These are phyloP conservation scores for Oryza meyeriana DNA, from an alignment of 176 grass and related monocot genomes.

Conservation along the genomic window DNA sequence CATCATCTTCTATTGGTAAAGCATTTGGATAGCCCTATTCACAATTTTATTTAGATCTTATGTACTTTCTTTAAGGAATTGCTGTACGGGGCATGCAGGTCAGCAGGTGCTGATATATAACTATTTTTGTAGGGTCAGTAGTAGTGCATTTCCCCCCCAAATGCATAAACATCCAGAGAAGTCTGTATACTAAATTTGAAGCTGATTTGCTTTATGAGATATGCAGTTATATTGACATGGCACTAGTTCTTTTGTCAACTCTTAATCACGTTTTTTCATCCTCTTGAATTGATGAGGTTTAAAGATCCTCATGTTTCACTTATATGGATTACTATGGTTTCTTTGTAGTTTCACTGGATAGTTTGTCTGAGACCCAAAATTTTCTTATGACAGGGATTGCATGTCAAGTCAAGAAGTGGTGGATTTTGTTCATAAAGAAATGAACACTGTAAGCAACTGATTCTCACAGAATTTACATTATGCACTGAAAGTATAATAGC, in stretches of 20 bases:
- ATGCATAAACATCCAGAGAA: not conserved
- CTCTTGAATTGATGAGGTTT: not conserved
- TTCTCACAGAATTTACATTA: not conserved
- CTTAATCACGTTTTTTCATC: not conserved
- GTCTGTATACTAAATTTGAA: not conserved
- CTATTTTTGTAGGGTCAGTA: not conserved
- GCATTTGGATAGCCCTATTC: not conserved
- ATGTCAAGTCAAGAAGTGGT: constrained; percentile 94
- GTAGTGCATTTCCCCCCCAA: not conserved
- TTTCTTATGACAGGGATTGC: constrained; percentile 69
- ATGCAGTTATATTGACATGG: not conserved
- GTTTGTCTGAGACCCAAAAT: constrained; percentile 7
- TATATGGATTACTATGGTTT: not conserved
- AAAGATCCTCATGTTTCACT: not conserved
- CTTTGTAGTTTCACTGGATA: not conserved
- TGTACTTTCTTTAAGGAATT: not conserved
- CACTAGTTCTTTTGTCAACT: not conserved
- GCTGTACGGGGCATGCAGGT: not conserved
- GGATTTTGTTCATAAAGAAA: constrained; percentile 67
- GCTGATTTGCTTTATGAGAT: not conserved
- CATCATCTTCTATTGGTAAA: not conserved
- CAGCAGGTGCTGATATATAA: not conserved
- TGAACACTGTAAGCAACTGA: constrained; percentile 56
- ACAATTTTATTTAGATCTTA: not conserved
- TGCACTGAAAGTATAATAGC: not conserved